Conservation (phyloP, 257 asterid genomes). For the Nicotiana paniculata region DNA sequence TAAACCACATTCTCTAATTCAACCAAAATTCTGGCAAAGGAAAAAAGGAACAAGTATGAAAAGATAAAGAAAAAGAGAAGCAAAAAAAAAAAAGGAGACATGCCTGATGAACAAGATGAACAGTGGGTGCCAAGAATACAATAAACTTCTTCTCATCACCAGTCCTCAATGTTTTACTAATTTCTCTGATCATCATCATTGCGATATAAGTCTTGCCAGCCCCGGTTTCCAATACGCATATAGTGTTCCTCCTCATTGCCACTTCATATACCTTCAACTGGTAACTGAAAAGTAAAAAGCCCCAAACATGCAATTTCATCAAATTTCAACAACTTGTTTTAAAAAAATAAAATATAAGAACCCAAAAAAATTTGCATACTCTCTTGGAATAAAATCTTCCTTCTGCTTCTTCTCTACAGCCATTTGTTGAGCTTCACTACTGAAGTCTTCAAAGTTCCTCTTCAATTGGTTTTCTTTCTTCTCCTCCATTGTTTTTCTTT, state of each 20-base stretch:
- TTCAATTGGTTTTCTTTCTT: slow-evolving; percentile 27
- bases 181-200: slow-evolving; percentile 63
- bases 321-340: background rate
- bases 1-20: background rate
- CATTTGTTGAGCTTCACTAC: slow-evolving; percentile 18
- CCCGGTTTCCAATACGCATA: slow-evolving; percentile 58
- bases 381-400: slow-evolving; percentile 28
- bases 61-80: background rate
- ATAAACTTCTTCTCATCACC: slow-evolving; percentile 49
- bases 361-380: slow-evolving; percentile 26
- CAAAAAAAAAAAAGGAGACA: background rate
- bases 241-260: slow-evolving; percentile 74
- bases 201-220: slow-evolving; percentile 54
- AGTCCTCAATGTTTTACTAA: slow-evolving; percentile 42
- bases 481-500: background rate
- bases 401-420: slow-evolving; percentile 15
- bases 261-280: slow-evolving; percentile 60
- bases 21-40: background rate
- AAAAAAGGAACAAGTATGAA: background rate
- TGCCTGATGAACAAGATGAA: slow-evolving; percentile 83
- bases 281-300: slow-evolving; percentile 20
- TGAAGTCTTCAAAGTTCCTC: slow-evolving; percentile 26
- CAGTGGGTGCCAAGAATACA: slow-evolving; percentile 74
- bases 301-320: background rate
- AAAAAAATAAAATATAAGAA: background rate